These are phyloP conservation scores for Chytridium lagenaria DNA, from an alignment of 371 early-diverging fungal genomes.

Conservation along the genomic window DNA sequence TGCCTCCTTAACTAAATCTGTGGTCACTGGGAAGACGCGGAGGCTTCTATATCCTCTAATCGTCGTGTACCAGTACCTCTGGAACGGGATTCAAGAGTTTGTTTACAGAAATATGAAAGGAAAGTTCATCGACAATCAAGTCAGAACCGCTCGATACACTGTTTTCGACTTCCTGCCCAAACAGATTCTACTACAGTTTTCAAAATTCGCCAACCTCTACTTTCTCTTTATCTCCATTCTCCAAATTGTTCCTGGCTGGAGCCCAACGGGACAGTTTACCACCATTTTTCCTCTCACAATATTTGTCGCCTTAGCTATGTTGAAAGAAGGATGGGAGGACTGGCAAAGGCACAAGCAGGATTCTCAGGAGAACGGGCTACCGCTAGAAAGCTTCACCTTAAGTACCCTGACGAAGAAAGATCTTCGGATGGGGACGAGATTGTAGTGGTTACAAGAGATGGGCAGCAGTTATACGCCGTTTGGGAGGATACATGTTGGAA, in stretches of 20 bases:
- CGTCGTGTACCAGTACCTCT: not conserved
- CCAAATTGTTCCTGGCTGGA: conserved; percentile 60
- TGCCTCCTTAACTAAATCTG: not conserved
- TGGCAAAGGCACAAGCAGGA: conserved; percentile 44
- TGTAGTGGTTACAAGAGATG: not conserved
- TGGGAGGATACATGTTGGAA: conserved; percentile 50
- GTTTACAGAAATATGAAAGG: conserved; percentile 18
- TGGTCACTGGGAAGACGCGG: conserved; percentile 3
- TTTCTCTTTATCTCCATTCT: conserved; percentile 85
- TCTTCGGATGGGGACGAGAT: not conserved
- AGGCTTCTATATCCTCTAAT: conserved; percentile 9
- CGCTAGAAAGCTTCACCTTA: not conserved
- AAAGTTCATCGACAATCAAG: conserved; percentile 61
- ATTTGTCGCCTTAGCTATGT: conserved; percentile 37
- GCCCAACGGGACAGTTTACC: conserved; percentile 37
- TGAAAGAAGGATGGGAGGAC: conserved; percentile 41
- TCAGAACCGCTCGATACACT: conserved; percentile 87
- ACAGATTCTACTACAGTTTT: conserved; percentile 92
- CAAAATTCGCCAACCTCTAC: conserved; percentile 90
- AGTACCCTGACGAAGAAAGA: not conserved
- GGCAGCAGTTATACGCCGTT: not conserved
- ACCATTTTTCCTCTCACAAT: conserved; percentile 39
- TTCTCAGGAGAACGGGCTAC: conserved; percentile 23
- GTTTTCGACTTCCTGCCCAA: conserved; percentile 87
- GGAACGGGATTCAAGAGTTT: not conserved